A percentile compares a stretch with the other conserved stretches of the same genome.
Evolutionary conservation across 2,329 filamentous ascomycete genomes (phyloP).

Genomic region (Phyllosticta citriasiana): DNA sequence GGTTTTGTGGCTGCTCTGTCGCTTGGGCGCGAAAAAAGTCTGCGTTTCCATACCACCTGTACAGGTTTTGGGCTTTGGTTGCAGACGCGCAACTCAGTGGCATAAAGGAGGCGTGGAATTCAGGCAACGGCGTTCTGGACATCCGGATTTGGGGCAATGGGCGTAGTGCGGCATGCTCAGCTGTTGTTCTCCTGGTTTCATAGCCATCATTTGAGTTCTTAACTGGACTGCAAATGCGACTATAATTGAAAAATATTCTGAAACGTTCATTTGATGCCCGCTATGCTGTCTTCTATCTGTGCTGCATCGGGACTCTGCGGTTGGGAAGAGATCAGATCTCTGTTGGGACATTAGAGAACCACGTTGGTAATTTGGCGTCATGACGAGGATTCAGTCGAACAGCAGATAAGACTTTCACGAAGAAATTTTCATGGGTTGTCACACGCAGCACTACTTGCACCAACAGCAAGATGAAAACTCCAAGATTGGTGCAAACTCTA

Average conservation of each 20-base stretch:
- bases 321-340: too few species aligned
- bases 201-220: constrained; percentile 4
- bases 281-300: too few species aligned
- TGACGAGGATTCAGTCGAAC: too few species aligned
- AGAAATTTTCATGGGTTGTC: too few species aligned
- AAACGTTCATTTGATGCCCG: too few species aligned
- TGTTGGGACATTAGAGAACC: too few species aligned
- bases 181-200: background rate
- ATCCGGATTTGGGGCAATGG: background rate
- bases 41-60: background rate
- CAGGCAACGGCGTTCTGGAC: background rate
- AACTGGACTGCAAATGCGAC: constrained; percentile 3
- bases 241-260: background rate
- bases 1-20: background rate
- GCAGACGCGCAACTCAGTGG: background rate
- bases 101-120: background rate
- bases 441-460: too few species aligned
- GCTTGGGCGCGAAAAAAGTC: background rate
- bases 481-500: too few species aligned
- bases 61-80: background rate
- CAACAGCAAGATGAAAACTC: too few species aligned
- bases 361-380: too few species aligned
- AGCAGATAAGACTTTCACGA: too few species aligned
- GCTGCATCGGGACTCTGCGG: too few species aligned
- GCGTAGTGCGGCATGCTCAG: background rate